phyloP scores from a whole-genome alignment of 441 rosid species.

The Isatis lusitanica region DNA sequence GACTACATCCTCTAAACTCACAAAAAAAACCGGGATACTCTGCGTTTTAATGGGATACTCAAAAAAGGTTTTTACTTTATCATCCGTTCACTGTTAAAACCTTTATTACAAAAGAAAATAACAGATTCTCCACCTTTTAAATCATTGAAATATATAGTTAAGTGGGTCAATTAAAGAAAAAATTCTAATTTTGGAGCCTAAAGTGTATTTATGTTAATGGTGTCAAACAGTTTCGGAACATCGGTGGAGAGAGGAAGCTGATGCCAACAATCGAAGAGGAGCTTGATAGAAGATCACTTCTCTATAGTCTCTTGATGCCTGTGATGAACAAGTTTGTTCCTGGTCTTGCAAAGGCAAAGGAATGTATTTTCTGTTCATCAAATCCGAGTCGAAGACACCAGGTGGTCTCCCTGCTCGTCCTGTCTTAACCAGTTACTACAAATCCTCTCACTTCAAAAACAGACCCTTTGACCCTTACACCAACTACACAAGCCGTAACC shows the following conservation, averaged over 20 bases:
- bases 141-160: constrained; percentile 17
- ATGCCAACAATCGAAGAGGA: constrained; percentile 97
- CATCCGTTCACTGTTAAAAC: constrained; percentile 37
- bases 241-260: constrained; percentile 96
- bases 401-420: constrained; percentile 90
- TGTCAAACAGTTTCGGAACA: constrained; percentile 77
- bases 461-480: constrained; percentile 90
- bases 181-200: not conserved
- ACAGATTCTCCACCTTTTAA: not conserved
- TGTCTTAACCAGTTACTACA: constrained; percentile 89
- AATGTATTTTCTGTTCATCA: constrained; percentile 92
- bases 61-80: constrained; percentile 22
- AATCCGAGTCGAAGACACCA: constrained; percentile 87
- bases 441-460: constrained; percentile 75
- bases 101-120: constrained; percentile 8
- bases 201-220: not conserved
- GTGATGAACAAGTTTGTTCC: constrained; percentile 85
- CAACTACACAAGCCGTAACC: constrained; percentile 96
- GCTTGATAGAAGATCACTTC: constrained; percentile 69
- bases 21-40: too few relatives aligned
- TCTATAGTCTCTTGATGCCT: constrained; percentile 92
- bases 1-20: too few relatives aligned
- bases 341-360: constrained; percentile 91
- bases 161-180: not conserved
- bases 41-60: constrained; percentile 2